Evolutionary conservation across 768 basidiomycete genomes (phyloP).

Genomic region (Leccinum obscurum): DNA sequence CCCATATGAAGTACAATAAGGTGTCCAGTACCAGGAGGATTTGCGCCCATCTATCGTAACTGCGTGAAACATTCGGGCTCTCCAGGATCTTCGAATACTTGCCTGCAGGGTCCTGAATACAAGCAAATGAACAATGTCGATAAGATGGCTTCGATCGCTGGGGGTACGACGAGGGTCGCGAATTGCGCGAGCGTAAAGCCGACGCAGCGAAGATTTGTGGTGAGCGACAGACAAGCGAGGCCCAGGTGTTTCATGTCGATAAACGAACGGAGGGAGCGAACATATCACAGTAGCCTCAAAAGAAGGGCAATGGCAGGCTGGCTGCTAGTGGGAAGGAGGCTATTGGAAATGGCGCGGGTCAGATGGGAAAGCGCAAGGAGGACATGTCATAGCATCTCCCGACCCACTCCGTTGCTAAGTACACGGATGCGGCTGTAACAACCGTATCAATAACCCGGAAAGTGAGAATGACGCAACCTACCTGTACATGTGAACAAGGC

Average conservation of each 20-base stretch:
- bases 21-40: slow-evolving; percentile 63
- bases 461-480: neutral
- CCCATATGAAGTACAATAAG: slow-evolving; percentile 57
- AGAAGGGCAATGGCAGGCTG: slow-evolving; percentile 44
- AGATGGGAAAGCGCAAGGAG: slow-evolving; percentile 29
- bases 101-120: slow-evolving; percentile 51
- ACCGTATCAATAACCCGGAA: slow-evolving; percentile 11
- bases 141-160: slow-evolving; percentile 62
- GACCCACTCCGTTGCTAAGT: slow-evolving; percentile 16
- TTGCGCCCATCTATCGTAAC: slow-evolving; percentile 43
- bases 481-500: neutral
- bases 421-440: slow-evolving; percentile 22
- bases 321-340: slow-evolving; percentile 35
- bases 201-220: slow-evolving; percentile 70
- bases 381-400: slow-evolving; percentile 5
- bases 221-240: slow-evolving; percentile 66
- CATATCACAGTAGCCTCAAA: slow-evolving; percentile 36
- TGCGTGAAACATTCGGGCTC: slow-evolving; percentile 3
- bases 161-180: slow-evolving; percentile 57
- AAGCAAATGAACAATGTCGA: slow-evolving; percentile 51
- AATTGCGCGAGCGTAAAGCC: slow-evolving; percentile 49
- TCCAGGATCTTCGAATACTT: slow-evolving; percentile 26
- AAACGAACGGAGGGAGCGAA: slow-evolving; percentile 23
- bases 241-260: slow-evolving; percentile 40
- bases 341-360: slow-evolving; percentile 15